Percentiles rank a stretch among this genome's conserved stretches.
Conservation (phyloP, 140 eudicot genomes). For the Stevia rebaudiana region DNA sequence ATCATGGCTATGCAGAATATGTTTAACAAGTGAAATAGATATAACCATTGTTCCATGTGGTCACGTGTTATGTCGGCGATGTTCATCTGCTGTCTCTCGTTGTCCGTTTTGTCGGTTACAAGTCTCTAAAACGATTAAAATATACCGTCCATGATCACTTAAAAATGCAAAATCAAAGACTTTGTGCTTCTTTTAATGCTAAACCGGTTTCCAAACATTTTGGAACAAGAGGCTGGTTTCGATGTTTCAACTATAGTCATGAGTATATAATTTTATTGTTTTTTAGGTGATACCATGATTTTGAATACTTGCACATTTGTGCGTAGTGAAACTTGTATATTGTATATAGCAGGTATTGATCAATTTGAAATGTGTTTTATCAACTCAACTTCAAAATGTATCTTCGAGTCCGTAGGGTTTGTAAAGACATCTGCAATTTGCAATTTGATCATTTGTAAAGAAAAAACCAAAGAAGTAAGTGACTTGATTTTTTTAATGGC, state of each 20-base stretch:
- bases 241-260: slow-evolving; percentile 9
- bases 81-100: slow-evolving; percentile 92
- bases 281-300: slow-evolving; percentile 7
- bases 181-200: neutral
- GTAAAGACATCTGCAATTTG: too few relatives aligned
- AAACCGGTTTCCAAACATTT: neutral
- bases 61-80: slow-evolving; percentile 85
- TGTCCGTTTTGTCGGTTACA: slow-evolving; percentile 93
- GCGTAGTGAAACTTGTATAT: slow-evolving; percentile 2
- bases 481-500: too few relatives aligned
- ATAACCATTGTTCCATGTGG: slow-evolving; percentile 84
- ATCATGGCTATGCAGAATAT: slow-evolving; percentile 91
- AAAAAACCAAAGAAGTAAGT: too few relatives aligned
- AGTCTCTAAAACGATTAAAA: slow-evolving; percentile 65
- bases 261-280: slow-evolving; percentile 14
- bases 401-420: too few relatives aligned
- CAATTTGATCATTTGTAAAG: too few relatives aligned
- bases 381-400: neutral
- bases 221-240: slow-evolving; percentile 9
- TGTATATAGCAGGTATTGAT: slow-evolving; percentile 8
- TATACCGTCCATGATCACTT: slow-evolving; percentile 68
- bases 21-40: slow-evolving; percentile 75
- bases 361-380: neutral
- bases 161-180: neutral
- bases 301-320: slow-evolving; percentile 2